Base-by-base conservation (phyloP, 176 grass and related monocot species). In the Oryza brachyantha region DNA sequence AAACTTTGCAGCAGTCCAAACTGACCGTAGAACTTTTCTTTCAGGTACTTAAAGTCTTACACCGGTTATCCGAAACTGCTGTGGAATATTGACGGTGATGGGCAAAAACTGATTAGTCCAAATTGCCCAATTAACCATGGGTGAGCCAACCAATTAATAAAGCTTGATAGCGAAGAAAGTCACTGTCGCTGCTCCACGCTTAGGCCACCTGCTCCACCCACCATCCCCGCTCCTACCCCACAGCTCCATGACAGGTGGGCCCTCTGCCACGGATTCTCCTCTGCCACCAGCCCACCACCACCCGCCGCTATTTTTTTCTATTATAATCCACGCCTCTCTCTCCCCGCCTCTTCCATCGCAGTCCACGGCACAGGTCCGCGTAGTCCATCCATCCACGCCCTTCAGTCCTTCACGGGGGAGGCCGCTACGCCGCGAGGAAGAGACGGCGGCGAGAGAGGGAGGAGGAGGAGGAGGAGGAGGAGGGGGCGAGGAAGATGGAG, bases 401-500 rank as follows among this genome's bases (percentile, higher is more conserved):
- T n/a, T n/a, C n/a, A n/a, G n/a, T n/a, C n/a, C n/a, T n/a, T n/a
- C n/a, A n/a, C n/a, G n/a, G n/a, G n/a, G n/a, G n/a, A n/a, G n/a
- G n/a, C n/a, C n/a, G n/a, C n/a, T n/a, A n/a, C n/a, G n/a, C n/a
- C n/a, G n/a, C n/a, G n/a, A n/a, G n/a, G n/a, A n/a, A n/a, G n/a
- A n/a, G n/a, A n/a, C n/a, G n/a, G n/a, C n/a, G n/a, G 42, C 7
- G 10, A 7, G 32, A 17, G 5, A 29, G 19, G 46, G 38, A 17
- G 1, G 10, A 32, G 42, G 41, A 27, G 29, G 19, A 5, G 1
- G n/a, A 57, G 8, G 52, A 55, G 78, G 88, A 95, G n/a, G n/a
- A n/a, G n/a, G n/a, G n/a, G 19, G 8, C 1, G n/a, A 57, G 8
- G 52, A 55, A 81, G 88, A 95, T 95, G 96, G 68, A 89, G 81